phyloP scores from a whole-genome alignment of 352 stramenopile genomes.

The Globisporangium camurandrum region DNA sequence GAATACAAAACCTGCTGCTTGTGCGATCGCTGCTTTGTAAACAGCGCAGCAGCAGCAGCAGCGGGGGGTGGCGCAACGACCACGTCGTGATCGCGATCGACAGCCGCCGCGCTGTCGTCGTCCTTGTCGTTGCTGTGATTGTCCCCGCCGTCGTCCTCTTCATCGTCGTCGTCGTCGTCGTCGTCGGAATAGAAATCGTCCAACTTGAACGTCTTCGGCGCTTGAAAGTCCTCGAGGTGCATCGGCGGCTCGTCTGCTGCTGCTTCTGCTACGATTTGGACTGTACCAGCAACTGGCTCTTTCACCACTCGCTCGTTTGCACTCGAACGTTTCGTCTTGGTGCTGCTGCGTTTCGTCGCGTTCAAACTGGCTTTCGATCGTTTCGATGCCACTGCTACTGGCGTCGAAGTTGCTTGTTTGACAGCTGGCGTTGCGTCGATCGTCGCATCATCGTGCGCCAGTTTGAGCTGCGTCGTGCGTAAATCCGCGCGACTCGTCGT shows the following conservation, averaged over 20 bases:
- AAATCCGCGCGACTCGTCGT: slow-evolving; percentile 25
- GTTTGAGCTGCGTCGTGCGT: slow-evolving; percentile 26
- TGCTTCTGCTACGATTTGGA: too few species aligned
- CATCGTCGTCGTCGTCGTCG: slow-evolving; percentile 46
- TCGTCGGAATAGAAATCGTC: slow-evolving; percentile 79
- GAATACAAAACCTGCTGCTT: too few species aligned
- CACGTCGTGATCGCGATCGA: too few species aligned
- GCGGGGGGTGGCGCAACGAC: too few species aligned
- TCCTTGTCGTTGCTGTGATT: slow-evolving; percentile 55
- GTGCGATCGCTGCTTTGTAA: too few species aligned
- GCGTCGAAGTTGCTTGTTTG: not conserved
- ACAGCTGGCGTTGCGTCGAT: not conserved
- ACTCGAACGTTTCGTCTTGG: not conserved
- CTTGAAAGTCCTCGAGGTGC: slow-evolving; percentile 73
- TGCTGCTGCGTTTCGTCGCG: not conserved
- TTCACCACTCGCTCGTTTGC: not conserved
- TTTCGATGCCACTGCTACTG: not conserved
- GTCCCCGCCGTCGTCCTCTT: slow-evolving; percentile 37
- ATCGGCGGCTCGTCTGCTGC: slow-evolving; percentile 34
- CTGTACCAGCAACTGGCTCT: too few species aligned
- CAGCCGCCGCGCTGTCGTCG: too few species aligned
- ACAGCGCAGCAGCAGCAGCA: too few species aligned
- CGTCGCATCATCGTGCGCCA: slow-evolving; percentile 24
- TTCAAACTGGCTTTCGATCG: not conserved
- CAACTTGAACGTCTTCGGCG: slow-evolving; percentile 51